phyloP scores from a whole-genome alignment of 495 filamentous ascomycete species.

The Penicillium ucsense region DNA sequence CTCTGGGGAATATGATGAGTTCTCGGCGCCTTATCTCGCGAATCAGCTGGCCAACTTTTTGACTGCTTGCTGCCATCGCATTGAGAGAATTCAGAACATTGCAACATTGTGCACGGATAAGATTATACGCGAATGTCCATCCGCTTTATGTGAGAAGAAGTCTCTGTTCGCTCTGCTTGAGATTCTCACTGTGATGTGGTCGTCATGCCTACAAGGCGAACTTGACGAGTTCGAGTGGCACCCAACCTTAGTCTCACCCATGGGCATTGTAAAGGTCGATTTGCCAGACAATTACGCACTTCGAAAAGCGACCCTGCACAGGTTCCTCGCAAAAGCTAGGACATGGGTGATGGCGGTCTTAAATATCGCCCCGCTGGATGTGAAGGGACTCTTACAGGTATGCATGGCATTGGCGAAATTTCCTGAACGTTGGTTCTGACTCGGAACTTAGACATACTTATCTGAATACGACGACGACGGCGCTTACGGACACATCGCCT shows the following conservation, averaged over 20 bases:
- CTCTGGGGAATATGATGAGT: slow-evolving; percentile 56
- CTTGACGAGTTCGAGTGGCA: slow-evolving; percentile 87
- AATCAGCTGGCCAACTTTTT: slow-evolving; percentile 78
- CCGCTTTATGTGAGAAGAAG: slow-evolving; percentile 76
- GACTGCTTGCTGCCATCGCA: slow-evolving; percentile 81
- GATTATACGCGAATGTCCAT: slow-evolving; percentile 75
- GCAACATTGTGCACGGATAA: slow-evolving; percentile 73
- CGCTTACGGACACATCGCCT: slow-evolving; percentile 75
- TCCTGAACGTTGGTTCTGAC: slow-evolving; percentile 4
- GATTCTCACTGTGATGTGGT: slow-evolving; percentile 87
- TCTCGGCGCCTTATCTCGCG: slow-evolving; percentile 78
- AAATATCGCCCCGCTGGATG: slow-evolving; percentile 81
- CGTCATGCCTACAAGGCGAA: slow-evolving; percentile 84
- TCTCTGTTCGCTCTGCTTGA: slow-evolving; percentile 90
- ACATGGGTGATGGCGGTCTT: slow-evolving; percentile 70
- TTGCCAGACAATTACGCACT: slow-evolving; percentile 82
- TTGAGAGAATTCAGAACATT: slow-evolving; percentile 76
- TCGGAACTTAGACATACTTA: slow-evolving; percentile 58
- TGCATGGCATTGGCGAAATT: background rate
- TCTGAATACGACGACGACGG: slow-evolving; percentile 87
- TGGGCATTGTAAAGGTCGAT: slow-evolving; percentile 70
- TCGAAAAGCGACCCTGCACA: slow-evolving; percentile 65
- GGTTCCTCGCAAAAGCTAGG: slow-evolving; percentile 67
- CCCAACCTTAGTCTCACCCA: slow-evolving; percentile 62
- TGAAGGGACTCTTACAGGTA: slow-evolving; percentile 80